Conservation (phyloP, 768 basidiomycete genomes). For the Nidula microcarpa region DNA sequence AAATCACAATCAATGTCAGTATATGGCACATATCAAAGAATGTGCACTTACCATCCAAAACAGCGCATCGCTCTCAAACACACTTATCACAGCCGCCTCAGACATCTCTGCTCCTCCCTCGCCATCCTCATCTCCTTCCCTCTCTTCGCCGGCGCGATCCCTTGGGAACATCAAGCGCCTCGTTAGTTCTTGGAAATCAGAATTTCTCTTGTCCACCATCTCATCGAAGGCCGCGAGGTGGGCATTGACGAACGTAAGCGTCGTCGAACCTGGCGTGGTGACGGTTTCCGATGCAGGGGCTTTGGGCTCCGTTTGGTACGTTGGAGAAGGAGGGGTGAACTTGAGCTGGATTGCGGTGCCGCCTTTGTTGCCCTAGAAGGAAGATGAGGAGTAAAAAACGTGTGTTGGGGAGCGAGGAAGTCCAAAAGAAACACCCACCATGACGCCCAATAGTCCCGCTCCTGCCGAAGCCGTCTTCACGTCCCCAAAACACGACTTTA, state of each 20-base stretch:
- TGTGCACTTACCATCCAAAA: constrained; percentile 67
- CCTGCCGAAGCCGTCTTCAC: constrained; percentile 53
- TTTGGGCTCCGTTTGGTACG: constrained; percentile 1
- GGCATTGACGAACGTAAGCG: constrained; percentile 74
- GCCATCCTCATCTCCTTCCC: constrained; percentile 10
- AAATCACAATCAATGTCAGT: constrained; percentile 1
- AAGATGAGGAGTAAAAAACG: background rate
- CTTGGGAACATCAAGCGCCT: constrained; percentile 48
- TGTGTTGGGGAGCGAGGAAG: no score
- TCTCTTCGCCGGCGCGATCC: constrained; percentile 9
- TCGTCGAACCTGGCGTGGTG: constrained; percentile 32
- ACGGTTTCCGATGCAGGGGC: constrained; percentile 2
- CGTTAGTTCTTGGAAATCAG: constrained; percentile 71
- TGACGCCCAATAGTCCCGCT: constrained; percentile 73
- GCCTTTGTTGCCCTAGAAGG: constrained; percentile 77
- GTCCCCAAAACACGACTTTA: constrained; percentile 49
- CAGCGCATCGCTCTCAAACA: constrained; percentile 65
- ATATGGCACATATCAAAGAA: background rate
- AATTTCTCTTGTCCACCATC: constrained; percentile 69
- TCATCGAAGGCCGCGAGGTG: constrained; percentile 86
- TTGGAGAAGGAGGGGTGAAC: constrained; percentile 39
- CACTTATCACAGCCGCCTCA: constrained; percentile 13
- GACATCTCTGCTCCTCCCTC: constrained; percentile 9
- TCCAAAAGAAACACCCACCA: constrained; percentile 41
- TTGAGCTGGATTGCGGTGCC: constrained; percentile 62